These are phyloP conservation scores for Mitragyna speciosa DNA, from an alignment of 257 asterid species.

Conservation along the genomic window DNA sequence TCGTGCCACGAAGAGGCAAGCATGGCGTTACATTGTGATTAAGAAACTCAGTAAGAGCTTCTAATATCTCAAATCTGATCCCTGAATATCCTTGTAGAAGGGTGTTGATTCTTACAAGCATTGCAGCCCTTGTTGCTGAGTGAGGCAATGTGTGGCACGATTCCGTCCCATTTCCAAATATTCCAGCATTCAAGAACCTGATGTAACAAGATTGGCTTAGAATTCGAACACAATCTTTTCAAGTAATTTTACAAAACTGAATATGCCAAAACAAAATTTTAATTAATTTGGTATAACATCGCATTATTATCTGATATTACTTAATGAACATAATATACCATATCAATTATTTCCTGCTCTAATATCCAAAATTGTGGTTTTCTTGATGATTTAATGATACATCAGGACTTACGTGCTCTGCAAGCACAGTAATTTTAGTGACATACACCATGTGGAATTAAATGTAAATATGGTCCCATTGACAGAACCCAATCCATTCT, in stretches of 20 bases:
- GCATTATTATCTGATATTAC: not conserved
- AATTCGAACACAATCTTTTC: not conserved
- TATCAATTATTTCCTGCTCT: not conserved
- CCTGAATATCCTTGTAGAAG: constrained; percentile 36
- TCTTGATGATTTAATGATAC: not conserved
- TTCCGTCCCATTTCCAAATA: constrained; percentile 29
- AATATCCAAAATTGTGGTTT: not conserved
- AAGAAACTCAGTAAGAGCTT: constrained; percentile 27
- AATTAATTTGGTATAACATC: not conserved
- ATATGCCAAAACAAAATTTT: not conserved
- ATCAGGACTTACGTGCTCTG: not conserved
- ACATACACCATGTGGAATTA: not conserved
- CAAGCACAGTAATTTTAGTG: not conserved
- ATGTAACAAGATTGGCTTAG: not conserved
- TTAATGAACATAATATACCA: too few species aligned
- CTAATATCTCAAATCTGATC: constrained; percentile 32
- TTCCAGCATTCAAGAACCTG: constrained; percentile 38
- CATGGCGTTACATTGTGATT: constrained; percentile 28
- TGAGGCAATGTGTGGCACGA: constrained; percentile 25
- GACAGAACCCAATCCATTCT: not conserved
- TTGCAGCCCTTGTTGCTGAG: constrained; percentile 32
- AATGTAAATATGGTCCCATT: not conserved
- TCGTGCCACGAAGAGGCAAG: constrained; percentile 34
- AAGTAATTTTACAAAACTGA: not conserved
- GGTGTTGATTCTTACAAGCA: constrained; percentile 31